A percentile compares a stretch with the other conserved stretches of the same genome.
phyloP scores from a whole-genome alignment of 2,329 filamentous ascomycete species.

The Akanthomyces lecanii region DNA sequence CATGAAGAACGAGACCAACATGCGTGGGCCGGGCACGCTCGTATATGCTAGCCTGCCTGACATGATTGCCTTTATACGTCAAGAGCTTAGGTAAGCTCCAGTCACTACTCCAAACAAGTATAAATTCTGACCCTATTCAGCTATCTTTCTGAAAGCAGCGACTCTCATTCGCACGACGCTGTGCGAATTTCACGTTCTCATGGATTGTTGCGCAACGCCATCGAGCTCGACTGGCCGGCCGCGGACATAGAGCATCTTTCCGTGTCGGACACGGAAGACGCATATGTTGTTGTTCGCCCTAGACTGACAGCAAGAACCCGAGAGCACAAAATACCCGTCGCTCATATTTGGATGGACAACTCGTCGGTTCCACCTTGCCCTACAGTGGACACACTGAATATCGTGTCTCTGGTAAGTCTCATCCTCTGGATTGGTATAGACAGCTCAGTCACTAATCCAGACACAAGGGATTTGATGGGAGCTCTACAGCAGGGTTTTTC shows the following conservation, averaged over 20 bases:
- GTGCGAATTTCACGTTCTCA: not conserved
- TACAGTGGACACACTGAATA: slow-evolving; percentile 18
- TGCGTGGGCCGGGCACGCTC: not conserved
- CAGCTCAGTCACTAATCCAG: not conserved
- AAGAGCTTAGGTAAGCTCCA: not conserved
- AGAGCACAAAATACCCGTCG: slow-evolving; percentile 24
- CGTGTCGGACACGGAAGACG: slow-evolving; percentile 18
- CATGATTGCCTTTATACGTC: not conserved
- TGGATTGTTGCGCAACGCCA: not conserved
- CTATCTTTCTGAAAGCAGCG: not conserved
- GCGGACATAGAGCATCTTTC: slow-evolving; percentile 22
- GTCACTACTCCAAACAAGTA: not conserved
- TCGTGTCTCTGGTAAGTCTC: slow-evolving; percentile 21
- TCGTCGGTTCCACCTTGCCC: not conserved
- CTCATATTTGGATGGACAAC: slow-evolving; percentile 21
- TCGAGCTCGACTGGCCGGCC: slow-evolving; percentile 22
- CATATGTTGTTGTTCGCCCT: slow-evolving; percentile 22
- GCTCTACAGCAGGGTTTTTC: slow-evolving; percentile 25
- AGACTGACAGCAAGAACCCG: slow-evolving; percentile 20
- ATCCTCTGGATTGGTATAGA: not conserved
- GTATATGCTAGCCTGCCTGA: not conserved
- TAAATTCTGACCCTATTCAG: not conserved
- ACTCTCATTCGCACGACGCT: not conserved
- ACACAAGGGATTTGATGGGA: slow-evolving; percentile 21
- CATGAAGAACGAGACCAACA: slow-evolving; percentile 15